These are phyloP conservation scores for Erysimum cheiri DNA, from an alignment of 441 rosid genomes.

Conservation along the genomic window DNA sequence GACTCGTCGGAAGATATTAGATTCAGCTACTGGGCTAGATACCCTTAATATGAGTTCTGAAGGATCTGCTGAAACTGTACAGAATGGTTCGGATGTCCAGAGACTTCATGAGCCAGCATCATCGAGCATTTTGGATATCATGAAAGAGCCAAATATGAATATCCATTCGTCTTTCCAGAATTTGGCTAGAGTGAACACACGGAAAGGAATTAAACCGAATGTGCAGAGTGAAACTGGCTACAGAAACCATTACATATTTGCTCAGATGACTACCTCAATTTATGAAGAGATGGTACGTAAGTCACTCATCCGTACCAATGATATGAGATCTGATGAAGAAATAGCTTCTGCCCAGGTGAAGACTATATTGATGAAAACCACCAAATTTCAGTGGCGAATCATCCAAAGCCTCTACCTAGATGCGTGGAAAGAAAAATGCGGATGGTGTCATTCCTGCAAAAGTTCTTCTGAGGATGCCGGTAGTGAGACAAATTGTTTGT, in stretches of 20 bases:
- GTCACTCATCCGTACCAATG: constrained; percentile 50
- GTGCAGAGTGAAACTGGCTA: constrained; percentile 54
- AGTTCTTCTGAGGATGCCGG: constrained; percentile 55
- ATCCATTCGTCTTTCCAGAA: constrained; percentile 41
- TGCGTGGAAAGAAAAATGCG: constrained; percentile 81
- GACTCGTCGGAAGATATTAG: constrained; percentile 50
- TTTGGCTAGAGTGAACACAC: constrained; percentile 45
- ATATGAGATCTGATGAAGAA: constrained; percentile 68
- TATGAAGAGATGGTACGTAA: constrained; percentile 68
- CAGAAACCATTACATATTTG: constrained; percentile 77
- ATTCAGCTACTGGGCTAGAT: constrained; percentile 47
- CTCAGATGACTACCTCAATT: constrained; percentile 68
- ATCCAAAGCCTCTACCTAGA: constrained; percentile 49
- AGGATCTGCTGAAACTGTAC: constrained; percentile 72
- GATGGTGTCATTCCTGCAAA: constrained; percentile 96
- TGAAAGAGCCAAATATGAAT: constrained; percentile 44
- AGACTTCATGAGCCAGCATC: constrained; percentile 52
- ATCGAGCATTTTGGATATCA: constrained; percentile 49
- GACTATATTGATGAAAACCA: constrained; percentile 67
- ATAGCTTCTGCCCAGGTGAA: constrained; percentile 71
- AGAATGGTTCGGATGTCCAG: constrained; percentile 52
- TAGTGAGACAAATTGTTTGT: constrained; percentile 78
- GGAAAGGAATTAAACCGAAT: constrained; percentile 43
- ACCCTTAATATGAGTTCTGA: constrained; percentile 59
- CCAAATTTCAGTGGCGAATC: constrained; percentile 70